A percentile compares a stretch with the other conserved stretches of the same genome.
Conservation (phyloP, 495 filamentous ascomycete species). For the Cercophora sp. region DNA sequence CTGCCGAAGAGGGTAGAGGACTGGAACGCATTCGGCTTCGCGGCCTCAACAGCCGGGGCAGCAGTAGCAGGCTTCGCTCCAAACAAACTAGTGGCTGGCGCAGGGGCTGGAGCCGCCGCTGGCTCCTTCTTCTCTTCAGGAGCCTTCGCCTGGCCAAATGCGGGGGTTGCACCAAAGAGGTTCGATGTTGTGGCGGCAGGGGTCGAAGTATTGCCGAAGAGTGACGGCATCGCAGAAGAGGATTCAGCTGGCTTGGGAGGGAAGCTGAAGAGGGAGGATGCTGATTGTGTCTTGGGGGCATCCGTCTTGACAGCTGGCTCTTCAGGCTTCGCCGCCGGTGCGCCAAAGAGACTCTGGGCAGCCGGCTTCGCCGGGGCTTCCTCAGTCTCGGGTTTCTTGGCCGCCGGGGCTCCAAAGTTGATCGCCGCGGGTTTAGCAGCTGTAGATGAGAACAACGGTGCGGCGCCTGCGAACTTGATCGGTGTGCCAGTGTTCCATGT, state of each 20-base stretch:
- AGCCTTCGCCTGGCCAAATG: conserved; percentile 20
- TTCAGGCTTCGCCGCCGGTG: conserved; percentile 20
- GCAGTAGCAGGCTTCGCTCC: conserved; percentile 1
- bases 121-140: conserved; percentile 18
- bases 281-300: conserved; percentile 13
- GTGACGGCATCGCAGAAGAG: conserved; percentile 16
- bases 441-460: conserved; percentile 29
- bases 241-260: conserved; percentile 16
- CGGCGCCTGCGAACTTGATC: conserved; percentile 36
- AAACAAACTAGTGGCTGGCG: conserved; percentile 13
- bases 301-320: conserved; percentile 13
- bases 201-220: conserved; percentile 25
- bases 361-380: conserved; percentile 12
- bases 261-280: conserved; percentile 16
- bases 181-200: conserved; percentile 11
- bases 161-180: conserved; percentile 17
- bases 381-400: conserved; percentile 20
- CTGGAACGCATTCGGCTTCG: conserved; percentile 32
- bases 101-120: conserved; percentile 12
- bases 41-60: conserved; percentile 13
- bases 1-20: conserved; percentile 46
- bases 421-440: conserved; percentile 29
- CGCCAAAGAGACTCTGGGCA: conserved; percentile 19
- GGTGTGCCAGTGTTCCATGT: conserved; percentile 41
- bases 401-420: conserved; percentile 19